Conservation (phyloP, 1,139 yeast species). For the Candida glucosophila region DNA sequence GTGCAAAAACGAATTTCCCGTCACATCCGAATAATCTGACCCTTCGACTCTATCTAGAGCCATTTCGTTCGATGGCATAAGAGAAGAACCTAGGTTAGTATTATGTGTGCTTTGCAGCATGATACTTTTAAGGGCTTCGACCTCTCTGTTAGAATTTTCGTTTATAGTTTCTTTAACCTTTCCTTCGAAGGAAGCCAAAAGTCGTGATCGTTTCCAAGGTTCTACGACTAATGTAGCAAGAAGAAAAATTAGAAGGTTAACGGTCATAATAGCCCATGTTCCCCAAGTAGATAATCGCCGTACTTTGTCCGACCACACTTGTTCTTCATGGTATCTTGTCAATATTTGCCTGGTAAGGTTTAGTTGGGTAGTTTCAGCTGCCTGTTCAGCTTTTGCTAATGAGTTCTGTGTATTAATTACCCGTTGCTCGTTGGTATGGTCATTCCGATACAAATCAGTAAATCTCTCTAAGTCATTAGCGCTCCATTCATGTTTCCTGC, state of each 20-base stretch:
- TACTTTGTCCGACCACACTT: slow-evolving; percentile 95
- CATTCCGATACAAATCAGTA: slow-evolving; percentile 71
- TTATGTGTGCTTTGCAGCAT: slow-evolving; percentile 1
- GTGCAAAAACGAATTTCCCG: too few relatives aligned
- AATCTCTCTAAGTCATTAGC: slow-evolving; percentile 73
- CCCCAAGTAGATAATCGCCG: slow-evolving; percentile 96
- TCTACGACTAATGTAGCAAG: slow-evolving; percentile 83
- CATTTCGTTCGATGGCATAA: too few relatives aligned
- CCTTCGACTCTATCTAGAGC: too few relatives aligned
- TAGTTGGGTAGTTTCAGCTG: slow-evolving; percentile 64
- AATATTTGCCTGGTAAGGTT: slow-evolving; percentile 69
- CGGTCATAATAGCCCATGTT: slow-evolving; percentile 82
- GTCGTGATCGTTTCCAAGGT: slow-evolving; percentile 83
- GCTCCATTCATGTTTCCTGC: slow-evolving; percentile 78
- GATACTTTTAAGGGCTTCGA: background rate
- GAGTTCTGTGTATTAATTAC: slow-evolving; percentile 47
- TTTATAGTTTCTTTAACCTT: slow-evolving; percentile 44
- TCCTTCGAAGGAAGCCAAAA: slow-evolving; percentile 77
- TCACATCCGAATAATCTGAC: too few relatives aligned
- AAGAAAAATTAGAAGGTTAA: slow-evolving; percentile 69
- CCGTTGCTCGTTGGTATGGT: slow-evolving; percentile 61
- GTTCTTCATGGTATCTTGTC: slow-evolving; percentile 92
- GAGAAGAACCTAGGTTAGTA: too few relatives aligned
- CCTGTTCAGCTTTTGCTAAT: slow-evolving; percentile 50
- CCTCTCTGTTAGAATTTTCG: too few relatives aligned